These are phyloP conservation scores for Naganishia vishniacii DNA, from an alignment of 768 basidiomycete species.

Conservation along the genomic window DNA sequence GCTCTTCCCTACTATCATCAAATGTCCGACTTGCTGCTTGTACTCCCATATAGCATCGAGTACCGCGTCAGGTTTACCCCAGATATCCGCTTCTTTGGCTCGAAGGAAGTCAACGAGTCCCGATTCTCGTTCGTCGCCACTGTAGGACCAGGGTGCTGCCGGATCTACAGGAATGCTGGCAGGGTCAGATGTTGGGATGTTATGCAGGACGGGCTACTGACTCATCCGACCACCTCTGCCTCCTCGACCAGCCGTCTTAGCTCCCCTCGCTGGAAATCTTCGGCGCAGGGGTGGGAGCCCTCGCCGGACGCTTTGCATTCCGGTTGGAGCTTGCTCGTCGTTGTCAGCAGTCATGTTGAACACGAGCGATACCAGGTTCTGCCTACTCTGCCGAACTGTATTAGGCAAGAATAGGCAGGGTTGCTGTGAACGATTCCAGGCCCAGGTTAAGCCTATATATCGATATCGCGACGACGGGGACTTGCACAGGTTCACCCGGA, in stretches of 20 bases:
- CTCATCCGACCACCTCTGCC: constrained; percentile 1
- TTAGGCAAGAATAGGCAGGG: too few species aligned
- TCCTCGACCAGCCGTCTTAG: constrained; percentile 1
- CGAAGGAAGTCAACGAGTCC: neutral
- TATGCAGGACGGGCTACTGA: neutral
- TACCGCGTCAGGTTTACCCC: neutral
- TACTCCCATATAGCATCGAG: constrained; percentile 13
- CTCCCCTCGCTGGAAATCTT: constrained; percentile 9
- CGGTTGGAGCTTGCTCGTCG: neutral
- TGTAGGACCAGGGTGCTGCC: neutral
- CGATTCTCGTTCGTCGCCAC: constrained; percentile 1
- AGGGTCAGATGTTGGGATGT: neutral
- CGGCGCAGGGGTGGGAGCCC: constrained; percentile 1
- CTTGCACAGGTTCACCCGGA: too few species aligned
- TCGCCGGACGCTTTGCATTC: neutral
- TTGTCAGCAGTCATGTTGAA: too few species aligned
- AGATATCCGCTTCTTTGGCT: neutral
- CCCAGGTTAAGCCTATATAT: too few species aligned
- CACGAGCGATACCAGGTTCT: too few species aligned
- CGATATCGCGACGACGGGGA: too few species aligned
- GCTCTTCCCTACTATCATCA: constrained; percentile 45
- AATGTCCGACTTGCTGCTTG: constrained; percentile 16
- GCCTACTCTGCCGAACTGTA: too few species aligned
- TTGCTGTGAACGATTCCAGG: too few species aligned
- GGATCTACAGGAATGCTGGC: neutral